Evolutionary conservation across 352 stramenopile genomes (phyloP).

Genomic region (Phytophthora macrochlamydospora): DNA sequence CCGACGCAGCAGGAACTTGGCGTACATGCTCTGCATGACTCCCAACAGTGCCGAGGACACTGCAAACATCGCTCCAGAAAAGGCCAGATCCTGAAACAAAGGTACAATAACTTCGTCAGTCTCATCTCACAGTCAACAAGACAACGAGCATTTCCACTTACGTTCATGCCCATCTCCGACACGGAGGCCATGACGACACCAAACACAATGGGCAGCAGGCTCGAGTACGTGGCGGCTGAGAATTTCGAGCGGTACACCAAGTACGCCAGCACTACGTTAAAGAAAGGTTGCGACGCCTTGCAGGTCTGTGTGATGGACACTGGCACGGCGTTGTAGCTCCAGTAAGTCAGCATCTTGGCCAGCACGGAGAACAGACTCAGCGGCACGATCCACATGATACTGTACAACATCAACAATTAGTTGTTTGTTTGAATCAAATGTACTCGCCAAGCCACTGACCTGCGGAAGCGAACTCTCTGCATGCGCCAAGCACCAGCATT

Average conservation of each 20-base stretch:
- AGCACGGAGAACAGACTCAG: slow-evolving; percentile 84
- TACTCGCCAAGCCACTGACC: slow-evolving; percentile 14
- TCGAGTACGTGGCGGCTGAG: slow-evolving; percentile 73
- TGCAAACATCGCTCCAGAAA: slow-evolving; percentile 72
- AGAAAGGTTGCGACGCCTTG: slow-evolving; percentile 87
- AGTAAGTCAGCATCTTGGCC: slow-evolving; percentile 86
- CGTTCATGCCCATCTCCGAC: slow-evolving; percentile 89
- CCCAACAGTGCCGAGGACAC: slow-evolving; percentile 75
- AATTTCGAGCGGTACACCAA: slow-evolving; percentile 77
- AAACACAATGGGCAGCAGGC: slow-evolving; percentile 81
- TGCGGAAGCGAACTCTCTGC: slow-evolving; percentile 59
- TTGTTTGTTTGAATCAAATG: too few species aligned
- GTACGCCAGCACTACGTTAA: slow-evolving; percentile 87
- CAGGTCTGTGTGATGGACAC: slow-evolving; percentile 87
- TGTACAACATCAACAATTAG: slow-evolving; percentile 9
- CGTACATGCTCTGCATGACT: slow-evolving; percentile 90
- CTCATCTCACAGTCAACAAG: slow-evolving; percentile 4
- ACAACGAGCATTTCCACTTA: slow-evolving; percentile 15
- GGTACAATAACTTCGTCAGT: slow-evolving; percentile 20
- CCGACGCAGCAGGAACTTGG: slow-evolving; percentile 83
- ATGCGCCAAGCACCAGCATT: slow-evolving; percentile 61
- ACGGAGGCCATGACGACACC: slow-evolving; percentile 84
- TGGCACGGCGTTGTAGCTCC: slow-evolving; percentile 87
- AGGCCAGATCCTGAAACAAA: slow-evolving; percentile 49
- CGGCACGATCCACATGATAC: slow-evolving; percentile 77